A percentile compares a stretch with the other conserved stretches of the same genome.
Evolutionary conservation across 192 early-diverging fungal genomes (phyloP).

Genomic region (Backusella australiensis): DNA sequence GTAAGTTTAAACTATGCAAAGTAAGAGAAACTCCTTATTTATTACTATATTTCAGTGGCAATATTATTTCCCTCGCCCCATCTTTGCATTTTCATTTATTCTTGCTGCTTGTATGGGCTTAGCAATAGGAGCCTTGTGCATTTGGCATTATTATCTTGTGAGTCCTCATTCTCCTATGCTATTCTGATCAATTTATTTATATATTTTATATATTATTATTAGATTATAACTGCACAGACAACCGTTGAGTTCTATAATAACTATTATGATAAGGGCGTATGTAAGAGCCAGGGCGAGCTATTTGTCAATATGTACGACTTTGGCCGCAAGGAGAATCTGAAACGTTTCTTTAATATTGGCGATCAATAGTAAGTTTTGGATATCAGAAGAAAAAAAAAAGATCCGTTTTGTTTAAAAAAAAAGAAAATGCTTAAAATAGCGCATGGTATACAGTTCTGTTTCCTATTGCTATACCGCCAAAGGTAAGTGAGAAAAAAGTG

Average conservation of each 20-base stretch:
- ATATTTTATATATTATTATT: neutral
- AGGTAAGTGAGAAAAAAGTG: constrained; percentile 14
- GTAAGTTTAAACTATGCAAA: constrained; percentile 23
- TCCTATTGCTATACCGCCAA: constrained; percentile 47
- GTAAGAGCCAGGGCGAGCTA: constrained; percentile 46
- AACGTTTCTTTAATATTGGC: constrained; percentile 53
- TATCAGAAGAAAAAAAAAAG: neutral
- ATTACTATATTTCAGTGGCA: constrained; percentile 39
- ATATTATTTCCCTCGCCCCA: constrained; percentile 46
- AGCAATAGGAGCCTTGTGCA: constrained; percentile 46
- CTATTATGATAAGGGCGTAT: constrained; percentile 44
- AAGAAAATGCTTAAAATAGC: constrained; percentile 19
- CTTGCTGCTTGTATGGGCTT: constrained; percentile 52
- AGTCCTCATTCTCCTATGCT: neutral
- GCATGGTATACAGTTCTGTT: constrained; percentile 52
- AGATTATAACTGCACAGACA: constrained; percentile 55
- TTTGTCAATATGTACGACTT: constrained; percentile 46
- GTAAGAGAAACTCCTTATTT: neutral
- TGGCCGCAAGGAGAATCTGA: constrained; percentile 43
- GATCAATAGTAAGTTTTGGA: constrained; percentile 39
- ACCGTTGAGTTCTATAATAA: constrained; percentile 62
- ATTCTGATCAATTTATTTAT: neutral
- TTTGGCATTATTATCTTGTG: constrained; percentile 61
- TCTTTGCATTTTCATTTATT: constrained; percentile 48
- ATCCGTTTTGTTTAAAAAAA: neutral